A percentile compares a stretch with the other conserved stretches of the same genome.
Evolutionary conservation across 306 rosid species (phyloP).

Genomic region (Cucurbita maxima): DNA sequence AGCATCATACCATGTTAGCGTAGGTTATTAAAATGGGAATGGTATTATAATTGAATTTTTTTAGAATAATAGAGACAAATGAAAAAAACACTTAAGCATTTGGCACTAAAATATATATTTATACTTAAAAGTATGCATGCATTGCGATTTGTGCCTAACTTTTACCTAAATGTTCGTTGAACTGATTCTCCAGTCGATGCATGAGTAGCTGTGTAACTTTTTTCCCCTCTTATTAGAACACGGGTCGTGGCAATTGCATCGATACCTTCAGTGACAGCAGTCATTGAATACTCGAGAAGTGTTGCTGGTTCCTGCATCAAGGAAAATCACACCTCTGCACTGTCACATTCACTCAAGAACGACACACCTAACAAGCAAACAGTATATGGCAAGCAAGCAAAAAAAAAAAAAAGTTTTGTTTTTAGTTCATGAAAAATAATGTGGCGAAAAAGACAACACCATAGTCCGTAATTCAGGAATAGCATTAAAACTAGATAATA

Average conservation of each 20-base stretch:
- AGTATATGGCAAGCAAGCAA: background rate
- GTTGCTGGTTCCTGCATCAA: slow-evolving; percentile 57
- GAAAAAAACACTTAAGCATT: background rate
- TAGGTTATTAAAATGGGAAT: background rate
- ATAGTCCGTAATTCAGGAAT: background rate
- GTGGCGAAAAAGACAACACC: background rate
- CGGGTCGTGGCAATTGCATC: slow-evolving; percentile 96
- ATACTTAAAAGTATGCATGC: background rate
- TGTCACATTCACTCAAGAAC: background rate
- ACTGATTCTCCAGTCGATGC: slow-evolving; percentile 50
- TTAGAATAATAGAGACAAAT: background rate
- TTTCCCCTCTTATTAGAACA: slow-evolving; percentile 53
- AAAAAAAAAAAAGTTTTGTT: too few species aligned
- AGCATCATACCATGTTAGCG: background rate
- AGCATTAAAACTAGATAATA: background rate
- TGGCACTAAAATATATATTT: background rate
- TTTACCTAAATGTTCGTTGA: slow-evolving; percentile 65
- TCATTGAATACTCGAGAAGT: slow-evolving; percentile 86
- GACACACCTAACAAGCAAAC: background rate
- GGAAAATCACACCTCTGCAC: background rate
- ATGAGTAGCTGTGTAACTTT: slow-evolving; percentile 19
- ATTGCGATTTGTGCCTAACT: background rate
- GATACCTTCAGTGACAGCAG: slow-evolving; percentile 84
- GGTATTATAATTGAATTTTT: background rate
- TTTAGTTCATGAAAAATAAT: background rate